A percentile compares a stretch with the other conserved stretches of the same genome.
Conservation (phyloP, 2,329 filamentous ascomycete species). For the Cladorrhinum sp. region DNA sequence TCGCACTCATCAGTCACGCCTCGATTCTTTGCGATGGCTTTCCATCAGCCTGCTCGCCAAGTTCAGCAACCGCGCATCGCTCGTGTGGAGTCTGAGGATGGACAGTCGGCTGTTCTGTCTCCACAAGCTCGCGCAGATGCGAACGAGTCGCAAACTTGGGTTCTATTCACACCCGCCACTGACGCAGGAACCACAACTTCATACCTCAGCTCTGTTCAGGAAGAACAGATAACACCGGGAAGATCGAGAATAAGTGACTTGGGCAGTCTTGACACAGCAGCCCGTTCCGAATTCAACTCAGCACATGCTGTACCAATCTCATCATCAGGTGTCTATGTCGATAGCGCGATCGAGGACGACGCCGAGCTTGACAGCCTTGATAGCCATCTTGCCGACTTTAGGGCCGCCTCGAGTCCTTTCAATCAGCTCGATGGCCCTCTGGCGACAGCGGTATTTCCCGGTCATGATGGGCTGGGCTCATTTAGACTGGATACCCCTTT, state of each 20-base stretch:
- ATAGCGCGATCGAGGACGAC: slow-evolving; percentile 48
- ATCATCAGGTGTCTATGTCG: slow-evolving; percentile 31
- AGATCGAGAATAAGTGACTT: slow-evolving; percentile 76
- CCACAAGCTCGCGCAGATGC: slow-evolving; percentile 37
- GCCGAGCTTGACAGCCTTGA: slow-evolving; percentile 89
- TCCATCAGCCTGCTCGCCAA: slow-evolving; percentile 58
- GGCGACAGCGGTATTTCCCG: slow-evolving; percentile 71
- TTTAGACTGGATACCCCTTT: slow-evolving; percentile 66
- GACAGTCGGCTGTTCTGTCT: slow-evolving; percentile 36
- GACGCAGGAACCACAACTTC: slow-evolving; percentile 59
- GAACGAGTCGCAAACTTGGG: slow-evolving; percentile 87
- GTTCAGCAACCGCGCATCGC: slow-evolving; percentile 45
- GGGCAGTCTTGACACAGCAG: slow-evolving; percentile 70
- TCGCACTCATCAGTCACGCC: slow-evolving; percentile 27
- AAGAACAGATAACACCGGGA: slow-evolving; percentile 63
- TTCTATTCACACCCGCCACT: slow-evolving; percentile 81
- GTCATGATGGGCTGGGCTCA: slow-evolving; percentile 86
- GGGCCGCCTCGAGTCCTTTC: slow-evolving; percentile 54
- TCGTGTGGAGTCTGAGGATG: slow-evolving; percentile 38
- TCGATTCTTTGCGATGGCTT: slow-evolving; percentile 41
- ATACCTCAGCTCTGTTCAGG: slow-evolving; percentile 65
- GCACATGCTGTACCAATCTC: slow-evolving; percentile 30
- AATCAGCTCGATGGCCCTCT: slow-evolving; percentile 48
- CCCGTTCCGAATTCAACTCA: slow-evolving; percentile 55
- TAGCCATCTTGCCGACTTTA: slow-evolving; percentile 85